These are phyloP conservation scores for Lactarius pseudohatsudake DNA, from an alignment of 768 basidiomycete genomes.

Conservation along the genomic window DNA sequence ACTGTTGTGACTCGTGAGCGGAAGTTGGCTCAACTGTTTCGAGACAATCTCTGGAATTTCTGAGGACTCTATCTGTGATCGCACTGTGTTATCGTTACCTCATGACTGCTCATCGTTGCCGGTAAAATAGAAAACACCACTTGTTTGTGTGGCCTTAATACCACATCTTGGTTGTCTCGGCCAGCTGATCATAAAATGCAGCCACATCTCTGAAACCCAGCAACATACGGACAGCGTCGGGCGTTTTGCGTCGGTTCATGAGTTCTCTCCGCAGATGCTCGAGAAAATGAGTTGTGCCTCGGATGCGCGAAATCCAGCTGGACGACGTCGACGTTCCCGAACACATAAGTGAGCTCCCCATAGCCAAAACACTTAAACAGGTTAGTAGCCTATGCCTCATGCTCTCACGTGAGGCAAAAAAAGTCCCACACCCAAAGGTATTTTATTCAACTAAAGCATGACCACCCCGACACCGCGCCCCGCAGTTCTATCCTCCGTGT, in stretches of 20 bases:
- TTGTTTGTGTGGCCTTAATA: neutral
- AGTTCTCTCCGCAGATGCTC: too few relatives aligned
- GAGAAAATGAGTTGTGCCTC: too few relatives aligned
- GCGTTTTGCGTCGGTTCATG: too few relatives aligned
- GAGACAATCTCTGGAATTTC: neutral
- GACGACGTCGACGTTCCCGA: too few relatives aligned
- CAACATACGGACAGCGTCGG: neutral
- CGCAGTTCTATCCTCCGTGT: conserved; percentile 50
- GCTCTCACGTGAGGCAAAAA: neutral
- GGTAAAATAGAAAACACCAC: neutral
- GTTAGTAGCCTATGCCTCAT: neutral
- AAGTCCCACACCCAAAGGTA: neutral
- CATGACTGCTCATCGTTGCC: neutral
- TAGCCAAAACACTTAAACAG: too few relatives aligned
- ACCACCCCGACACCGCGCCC: conserved; percentile 88
- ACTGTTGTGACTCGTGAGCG: neutral
- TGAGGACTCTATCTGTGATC: neutral
- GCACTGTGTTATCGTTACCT: neutral
- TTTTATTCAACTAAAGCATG: conserved; percentile 67
- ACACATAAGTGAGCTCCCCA: too few relatives aligned
- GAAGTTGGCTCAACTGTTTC: neutral
- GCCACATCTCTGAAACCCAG: neutral
- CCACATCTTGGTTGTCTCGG: too few relatives aligned
- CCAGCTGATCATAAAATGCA: too few relatives aligned
- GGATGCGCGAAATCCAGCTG: too few relatives aligned